Evolutionary conservation across 345 rosid genomes (phyloP), one percentile per base, ranked within the genome.

Genomic region (Eutrema yunnanense): DNA sequence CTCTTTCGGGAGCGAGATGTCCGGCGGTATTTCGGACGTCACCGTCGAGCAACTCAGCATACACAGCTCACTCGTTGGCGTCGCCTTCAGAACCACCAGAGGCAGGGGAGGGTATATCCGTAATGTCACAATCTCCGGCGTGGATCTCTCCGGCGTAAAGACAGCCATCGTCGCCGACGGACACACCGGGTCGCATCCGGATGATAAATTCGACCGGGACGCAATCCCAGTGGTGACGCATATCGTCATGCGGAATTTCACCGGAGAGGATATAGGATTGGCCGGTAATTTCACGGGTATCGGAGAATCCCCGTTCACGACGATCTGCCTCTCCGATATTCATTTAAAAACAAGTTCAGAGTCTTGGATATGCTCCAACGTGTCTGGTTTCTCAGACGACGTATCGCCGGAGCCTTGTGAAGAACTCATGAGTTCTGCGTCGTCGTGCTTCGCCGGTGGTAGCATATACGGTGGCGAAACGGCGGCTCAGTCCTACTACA

Each of bases 1-100:
- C 57, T 87, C 98, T 65, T 89, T 89, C n/a, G 98, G 98, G 3
- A 94, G 98, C 40, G 97, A 94, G 73, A 94, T 94, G 98, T 94
- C 98, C 6, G 96, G 98, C 30, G 98, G 98, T 52, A 86, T 94
- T 69, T 88, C 91, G 0, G 76, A 84, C 54, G 76, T 91, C 11
- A 84, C 63, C 10, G 87, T 85, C 22, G 87, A 89, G 77, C 77
- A 14, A 52, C 78, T 82, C 48, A 81, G n/a, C 65, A 63, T 90
- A 2, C 73, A 67, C 55, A 67, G 82, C 79, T 94, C 96, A 10
- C 76, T 54, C 8, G 78, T 76, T 6, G 97, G 99, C 22, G 54
- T 91, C 30, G 87, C 86, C 57, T 84, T 91, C 47, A 83, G 90
- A 82, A 88, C 99, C 61, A 78, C 82, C 4, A 83, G 72, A 59